phyloP scores from a whole-genome alignment of 2,329 filamentous ascomycete species.

The Aspergillus phoenicis region DNA sequence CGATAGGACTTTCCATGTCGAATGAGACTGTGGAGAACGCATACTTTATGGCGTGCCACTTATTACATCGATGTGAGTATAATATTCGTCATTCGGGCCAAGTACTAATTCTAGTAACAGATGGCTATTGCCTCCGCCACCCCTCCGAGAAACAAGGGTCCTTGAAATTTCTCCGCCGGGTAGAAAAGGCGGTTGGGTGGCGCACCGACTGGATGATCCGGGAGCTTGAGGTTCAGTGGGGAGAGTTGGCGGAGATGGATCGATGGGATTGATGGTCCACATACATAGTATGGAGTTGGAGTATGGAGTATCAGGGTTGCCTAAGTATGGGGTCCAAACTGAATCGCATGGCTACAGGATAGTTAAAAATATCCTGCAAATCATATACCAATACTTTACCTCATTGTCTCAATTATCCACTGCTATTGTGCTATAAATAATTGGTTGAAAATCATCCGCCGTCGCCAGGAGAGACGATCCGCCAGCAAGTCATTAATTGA shows the following conservation, averaged over 20 bases:
- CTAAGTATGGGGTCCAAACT: too few species aligned
- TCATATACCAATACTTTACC: too few species aligned
- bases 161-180: constrained; percentile 29
- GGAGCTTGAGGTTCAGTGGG: constrained; percentile 34
- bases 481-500: too few species aligned
- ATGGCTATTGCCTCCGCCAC: constrained; percentile 37
- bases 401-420: too few species aligned
- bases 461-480: too few species aligned
- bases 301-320: too few species aligned
- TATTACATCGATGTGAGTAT: constrained; percentile 35
- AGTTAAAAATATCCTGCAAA: too few species aligned
- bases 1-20: constrained; percentile 36
- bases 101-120: too few species aligned
- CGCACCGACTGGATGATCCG: constrained; percentile 35
- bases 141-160: constrained; percentile 32
- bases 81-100: too few species aligned
- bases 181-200: constrained; percentile 35
- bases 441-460: too few species aligned
- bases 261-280: not conserved
- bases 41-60: constrained; percentile 38
- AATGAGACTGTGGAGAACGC: constrained; percentile 40
- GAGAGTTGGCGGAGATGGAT: constrained; percentile 22
- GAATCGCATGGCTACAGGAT: too few species aligned
- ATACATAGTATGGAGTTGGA: not conserved
- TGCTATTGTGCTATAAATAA: too few species aligned